These are phyloP conservation scores for Aureobasidium sp. DNA, from an alignment of 2,329 filamentous ascomycete species.

Conservation along the genomic window DNA sequence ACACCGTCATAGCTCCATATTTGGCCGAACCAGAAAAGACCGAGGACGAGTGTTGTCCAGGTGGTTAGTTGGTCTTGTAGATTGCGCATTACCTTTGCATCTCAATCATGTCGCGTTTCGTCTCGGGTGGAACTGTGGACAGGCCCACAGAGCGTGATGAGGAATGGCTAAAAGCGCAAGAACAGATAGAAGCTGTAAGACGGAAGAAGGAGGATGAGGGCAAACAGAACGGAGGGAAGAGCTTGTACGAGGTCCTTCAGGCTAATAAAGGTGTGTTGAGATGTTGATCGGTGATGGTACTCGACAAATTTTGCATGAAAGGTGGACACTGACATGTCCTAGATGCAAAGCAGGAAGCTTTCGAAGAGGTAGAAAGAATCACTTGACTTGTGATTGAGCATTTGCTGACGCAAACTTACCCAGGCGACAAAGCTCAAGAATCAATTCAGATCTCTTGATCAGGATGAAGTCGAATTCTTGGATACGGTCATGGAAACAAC, in stretches of 20 bases:
- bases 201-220: slow-evolving; percentile 46
- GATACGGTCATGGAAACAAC: slow-evolving; percentile 52
- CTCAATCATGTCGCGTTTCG: slow-evolving; percentile 43
- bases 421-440: slow-evolving; percentile 58
- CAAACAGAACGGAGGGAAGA: slow-evolving; percentile 47
- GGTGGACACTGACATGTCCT: slow-evolving; percentile 14
- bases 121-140: slow-evolving; percentile 45
- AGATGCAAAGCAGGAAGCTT: slow-evolving; percentile 76
- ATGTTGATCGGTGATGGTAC: slow-evolving; percentile 7
- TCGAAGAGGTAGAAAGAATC: slow-evolving; percentile 56
- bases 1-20: slow-evolving; percentile 11
- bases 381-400: not conserved
- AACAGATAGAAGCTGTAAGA: slow-evolving; percentile 56
- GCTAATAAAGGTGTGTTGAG: slow-evolving; percentile 64
- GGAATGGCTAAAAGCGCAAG: slow-evolving; percentile 60
- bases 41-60: not conserved
- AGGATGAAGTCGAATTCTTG: slow-evolving; percentile 72
- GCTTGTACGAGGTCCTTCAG: slow-evolving; percentile 67
- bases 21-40: slow-evolving; percentile 7
- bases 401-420: not conserved
- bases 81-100: not conserved
- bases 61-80: too few relatives aligned
- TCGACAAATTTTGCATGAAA: not conserved
- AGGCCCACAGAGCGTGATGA: slow-evolving; percentile 41
- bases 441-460: slow-evolving; percentile 70